Evolutionary conservation across 768 basidiomycete genomes (phyloP).

Genomic region (Suillus sp.): DNA sequence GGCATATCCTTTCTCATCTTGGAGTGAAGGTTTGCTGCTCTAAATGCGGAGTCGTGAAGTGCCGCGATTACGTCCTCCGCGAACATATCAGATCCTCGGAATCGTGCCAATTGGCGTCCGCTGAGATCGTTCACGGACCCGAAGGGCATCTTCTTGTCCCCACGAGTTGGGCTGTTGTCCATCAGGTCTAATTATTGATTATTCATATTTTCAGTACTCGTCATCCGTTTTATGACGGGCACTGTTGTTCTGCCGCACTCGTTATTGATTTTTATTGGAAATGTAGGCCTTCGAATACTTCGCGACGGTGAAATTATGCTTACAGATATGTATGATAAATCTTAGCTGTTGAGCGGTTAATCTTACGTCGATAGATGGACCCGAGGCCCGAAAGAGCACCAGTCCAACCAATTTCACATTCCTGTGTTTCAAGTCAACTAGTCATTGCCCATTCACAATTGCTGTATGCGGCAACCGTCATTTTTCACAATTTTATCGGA

Average conservation of each 20-base stretch:
- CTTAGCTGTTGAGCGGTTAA: neutral
- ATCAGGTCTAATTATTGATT: neutral
- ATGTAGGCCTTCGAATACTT: neutral
- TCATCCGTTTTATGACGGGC: neutral
- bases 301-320: neutral
- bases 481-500: neutral
- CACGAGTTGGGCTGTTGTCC: neutral
- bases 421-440: neutral
- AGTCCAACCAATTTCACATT: neutral
- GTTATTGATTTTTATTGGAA: neutral
- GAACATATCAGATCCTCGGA: constrained; percentile 4
- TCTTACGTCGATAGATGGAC: neutral
- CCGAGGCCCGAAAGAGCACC: neutral
- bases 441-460: too few relatives aligned
- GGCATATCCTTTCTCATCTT: constrained; percentile 15
- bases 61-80: neutral
- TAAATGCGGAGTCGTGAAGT: neutral
- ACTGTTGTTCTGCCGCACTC: neutral
- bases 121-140: neutral
- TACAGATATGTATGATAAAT: neutral
- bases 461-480: neutral
- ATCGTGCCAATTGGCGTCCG: neutral
- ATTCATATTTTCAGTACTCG: neutral
- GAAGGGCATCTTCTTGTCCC: neutral
- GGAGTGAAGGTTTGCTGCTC: constrained; percentile 7